Evolutionary conservation across 2,329 filamentous ascomycete genomes (phyloP).

Genomic region (Magnaporthiopsis rhizophila): DNA sequence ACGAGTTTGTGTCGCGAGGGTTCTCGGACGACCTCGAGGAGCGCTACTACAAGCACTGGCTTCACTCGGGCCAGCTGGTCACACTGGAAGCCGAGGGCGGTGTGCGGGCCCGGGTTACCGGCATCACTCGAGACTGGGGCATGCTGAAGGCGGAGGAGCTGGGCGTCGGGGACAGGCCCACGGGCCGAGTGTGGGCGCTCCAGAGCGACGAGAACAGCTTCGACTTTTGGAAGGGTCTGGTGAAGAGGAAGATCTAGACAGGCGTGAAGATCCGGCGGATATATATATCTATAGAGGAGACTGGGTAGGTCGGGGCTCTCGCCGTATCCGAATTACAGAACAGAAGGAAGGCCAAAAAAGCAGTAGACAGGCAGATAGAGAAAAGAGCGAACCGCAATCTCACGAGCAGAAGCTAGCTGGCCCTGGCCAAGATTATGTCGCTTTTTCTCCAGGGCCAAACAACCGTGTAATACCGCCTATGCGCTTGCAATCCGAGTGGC

Average conservation of each 20-base stretch:
- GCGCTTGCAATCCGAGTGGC: background rate
- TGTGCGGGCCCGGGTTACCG: conserved; percentile 66
- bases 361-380: no score
- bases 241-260: conserved; percentile 67
- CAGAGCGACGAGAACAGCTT: conserved; percentile 98
- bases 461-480: background rate
- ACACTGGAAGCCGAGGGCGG: conserved; percentile 77
- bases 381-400: background rate
- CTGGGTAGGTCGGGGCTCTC: no score
- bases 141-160: conserved; percentile 79
- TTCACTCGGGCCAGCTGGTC: conserved; percentile 66
- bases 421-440: no score
- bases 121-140: conserved; percentile 89
- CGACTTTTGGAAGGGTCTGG: conserved; percentile 86
- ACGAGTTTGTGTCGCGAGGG: conserved; percentile 63
- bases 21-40: conserved; percentile 67
- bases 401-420: background rate
- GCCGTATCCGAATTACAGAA: no score
- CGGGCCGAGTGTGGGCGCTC: conserved; percentile 71
- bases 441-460: no score
- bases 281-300: no score
- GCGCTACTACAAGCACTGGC: conserved; percentile 75
- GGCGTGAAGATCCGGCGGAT: no score
- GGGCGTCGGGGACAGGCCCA: conserved; percentile 61
- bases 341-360: no score